Evolutionary conservation across 495 filamentous ascomycete genomes (phyloP).

Genomic region (Melanomma pulvis-pyrius): DNA sequence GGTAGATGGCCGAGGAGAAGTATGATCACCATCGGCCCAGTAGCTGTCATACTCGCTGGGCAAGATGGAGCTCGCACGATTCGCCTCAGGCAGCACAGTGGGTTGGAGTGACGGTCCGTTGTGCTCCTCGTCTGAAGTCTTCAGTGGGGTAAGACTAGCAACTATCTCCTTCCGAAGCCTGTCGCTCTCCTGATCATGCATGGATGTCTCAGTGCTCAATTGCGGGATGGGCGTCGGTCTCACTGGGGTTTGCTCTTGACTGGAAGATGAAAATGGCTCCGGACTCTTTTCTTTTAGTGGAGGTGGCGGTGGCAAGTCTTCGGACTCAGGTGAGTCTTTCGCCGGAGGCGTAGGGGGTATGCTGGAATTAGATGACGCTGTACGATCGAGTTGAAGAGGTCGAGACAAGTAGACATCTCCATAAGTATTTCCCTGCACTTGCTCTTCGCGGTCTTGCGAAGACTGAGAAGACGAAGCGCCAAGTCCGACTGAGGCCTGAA

Average conservation of each 20-base stretch:
- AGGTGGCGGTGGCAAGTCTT: constrained; percentile 47
- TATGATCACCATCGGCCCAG: constrained; percentile 51
- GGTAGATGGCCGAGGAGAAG: constrained; percentile 35
- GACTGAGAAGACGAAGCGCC: constrained; percentile 7
- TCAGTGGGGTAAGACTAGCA: constrained; percentile 63
- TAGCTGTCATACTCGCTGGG: constrained; percentile 65
- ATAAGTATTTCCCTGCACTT: neutral
- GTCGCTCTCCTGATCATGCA: constrained; percentile 73
- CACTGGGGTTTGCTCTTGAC: constrained; percentile 27
- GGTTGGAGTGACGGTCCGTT: constrained; percentile 26
- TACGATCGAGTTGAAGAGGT: constrained; percentile 37
- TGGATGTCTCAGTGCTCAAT: constrained; percentile 58
- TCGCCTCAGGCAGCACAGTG: constrained; percentile 2
- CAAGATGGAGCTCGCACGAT: constrained; percentile 54
- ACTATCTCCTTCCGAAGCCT: constrained; percentile 80
- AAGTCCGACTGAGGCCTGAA: constrained; percentile 37
- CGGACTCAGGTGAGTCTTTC: constrained; percentile 36
- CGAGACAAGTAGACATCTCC: constrained; percentile 36
- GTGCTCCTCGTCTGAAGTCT: neutral
- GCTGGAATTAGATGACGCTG: constrained; percentile 37
- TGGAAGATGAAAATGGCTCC: constrained; percentile 38
- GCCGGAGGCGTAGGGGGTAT: constrained; percentile 39
- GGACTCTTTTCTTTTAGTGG: constrained; percentile 52
- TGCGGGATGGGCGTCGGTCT: constrained; percentile 57
- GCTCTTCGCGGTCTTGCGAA: neutral